Evolutionary conservation across 257 asterid genomes (phyloP).

Genomic region (Verbena officinalis): DNA sequence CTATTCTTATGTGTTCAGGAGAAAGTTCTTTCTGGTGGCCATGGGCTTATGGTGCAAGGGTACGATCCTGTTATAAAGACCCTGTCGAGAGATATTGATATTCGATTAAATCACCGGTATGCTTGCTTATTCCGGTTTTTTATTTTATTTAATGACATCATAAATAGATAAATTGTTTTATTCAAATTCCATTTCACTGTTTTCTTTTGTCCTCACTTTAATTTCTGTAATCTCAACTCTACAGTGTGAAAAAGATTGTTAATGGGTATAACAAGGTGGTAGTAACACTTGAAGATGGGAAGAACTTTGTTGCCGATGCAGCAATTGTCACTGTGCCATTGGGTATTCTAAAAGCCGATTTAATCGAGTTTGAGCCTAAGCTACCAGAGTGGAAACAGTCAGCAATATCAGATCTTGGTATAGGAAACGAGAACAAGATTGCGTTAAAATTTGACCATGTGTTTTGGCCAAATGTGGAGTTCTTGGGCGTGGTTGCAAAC

Average conservation of each 20-base stretch:
- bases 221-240: conserved; percentile 15
- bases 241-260: conserved; percentile 71
- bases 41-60: conserved; percentile 99
- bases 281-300: conserved; percentile 78
- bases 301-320: conserved; percentile 79
- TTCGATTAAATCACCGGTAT: conserved; percentile 91
- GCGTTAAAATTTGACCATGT: conserved; percentile 74
- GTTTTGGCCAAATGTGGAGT: conserved; percentile 97
- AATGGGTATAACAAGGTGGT: conserved; percentile 72
- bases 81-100: conserved; percentile 73
- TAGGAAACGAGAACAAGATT: conserved; percentile 92
- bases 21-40: conserved; percentile 95
- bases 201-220: conserved; percentile 12
- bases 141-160: conserved; percentile 4
- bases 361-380: conserved; percentile 80
- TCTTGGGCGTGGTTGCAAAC: conserved; percentile 79
- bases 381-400: conserved; percentile 90
- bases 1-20: conserved; percentile 58
- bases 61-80: conserved; percentile 81
- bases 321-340: conserved; percentile 90
- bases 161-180: background rate
- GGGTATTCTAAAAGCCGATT: conserved; percentile 82
- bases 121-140: conserved; percentile 20
- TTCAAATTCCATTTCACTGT: conserved; percentile 2
- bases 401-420: conserved; percentile 92